Evolutionary conservation across 495 filamentous ascomycete genomes (phyloP).

Genomic region (Aspergillus avenaceus): DNA sequence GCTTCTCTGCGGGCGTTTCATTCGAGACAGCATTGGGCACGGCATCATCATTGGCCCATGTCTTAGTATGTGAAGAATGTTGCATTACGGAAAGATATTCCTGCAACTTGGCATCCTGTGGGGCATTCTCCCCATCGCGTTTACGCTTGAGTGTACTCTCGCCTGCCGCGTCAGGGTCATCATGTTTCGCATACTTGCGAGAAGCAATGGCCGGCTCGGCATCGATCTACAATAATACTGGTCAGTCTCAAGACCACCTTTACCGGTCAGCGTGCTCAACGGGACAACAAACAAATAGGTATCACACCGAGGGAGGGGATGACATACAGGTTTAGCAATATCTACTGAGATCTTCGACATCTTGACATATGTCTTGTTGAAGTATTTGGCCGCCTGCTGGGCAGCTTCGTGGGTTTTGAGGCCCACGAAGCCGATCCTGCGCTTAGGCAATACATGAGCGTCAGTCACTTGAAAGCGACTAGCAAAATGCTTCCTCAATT

Average conservation of each 20-base stretch:
- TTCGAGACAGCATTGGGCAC: constrained; percentile 30
- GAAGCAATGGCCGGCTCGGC: constrained; percentile 30
- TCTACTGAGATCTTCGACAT: constrained; percentile 96
- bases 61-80: constrained; percentile 60
- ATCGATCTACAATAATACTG: constrained; percentile 37
- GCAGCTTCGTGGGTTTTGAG: constrained; percentile 83
- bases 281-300: constrained; percentile 17
- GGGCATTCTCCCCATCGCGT: constrained; percentile 38
- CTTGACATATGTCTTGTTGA: constrained; percentile 90
- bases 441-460: constrained; percentile 79
- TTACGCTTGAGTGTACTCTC: constrained; percentile 52
- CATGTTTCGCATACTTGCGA: constrained; percentile 25
- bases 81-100: constrained; percentile 87
- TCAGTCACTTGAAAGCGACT: constrained; percentile 76
- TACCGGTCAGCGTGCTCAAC: constrained; percentile 40
- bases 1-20: constrained; percentile 17
- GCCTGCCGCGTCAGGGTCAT: constrained; percentile 7
- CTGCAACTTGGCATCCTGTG: constrained; percentile 70
- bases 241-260: constrained; percentile 47
- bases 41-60: constrained; percentile 59
- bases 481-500: constrained; percentile 84
- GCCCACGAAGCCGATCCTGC: constrained; percentile 93
- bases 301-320: constrained; percentile 5
- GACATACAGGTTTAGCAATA: constrained; percentile 76
- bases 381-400: constrained; percentile 78